phyloP scores from a whole-genome alignment of 2,329 filamentous ascomycete species.

The Coniosporium uncinatum region DNA sequence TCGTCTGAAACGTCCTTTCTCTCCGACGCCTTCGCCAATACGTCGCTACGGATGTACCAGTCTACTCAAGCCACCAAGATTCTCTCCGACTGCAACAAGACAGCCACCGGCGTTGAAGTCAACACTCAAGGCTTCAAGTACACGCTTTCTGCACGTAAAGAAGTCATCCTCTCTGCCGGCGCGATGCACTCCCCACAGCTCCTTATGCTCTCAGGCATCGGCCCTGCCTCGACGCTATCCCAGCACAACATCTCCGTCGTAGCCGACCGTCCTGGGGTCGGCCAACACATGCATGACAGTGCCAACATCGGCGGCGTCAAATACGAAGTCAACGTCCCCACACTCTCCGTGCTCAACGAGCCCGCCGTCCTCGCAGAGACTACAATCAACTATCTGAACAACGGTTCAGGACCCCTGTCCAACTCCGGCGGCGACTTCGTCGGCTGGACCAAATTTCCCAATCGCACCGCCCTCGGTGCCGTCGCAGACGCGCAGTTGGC shows the following conservation, averaged over 20 bases:
- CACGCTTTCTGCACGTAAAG: conserved; percentile 3
- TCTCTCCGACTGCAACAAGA: conserved; percentile 20
- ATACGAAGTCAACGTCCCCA: not conserved
- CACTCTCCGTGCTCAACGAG: conserved; percentile 3
- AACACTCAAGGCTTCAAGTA: conserved; percentile 1
- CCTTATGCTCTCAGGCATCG: conserved; percentile 6
- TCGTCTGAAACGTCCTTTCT: conserved; percentile 15
- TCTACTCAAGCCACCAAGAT: conserved; percentile 24
- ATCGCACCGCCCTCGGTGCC: conserved; percentile 6
- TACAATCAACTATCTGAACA: conserved; percentile 7
- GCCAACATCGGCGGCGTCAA: not conserved
- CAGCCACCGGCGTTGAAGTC: conserved; percentile 4
- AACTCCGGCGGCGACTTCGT: conserved; percentile 10
- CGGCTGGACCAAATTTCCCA: conserved; percentile 19
- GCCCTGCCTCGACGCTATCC: conserved; percentile 1
- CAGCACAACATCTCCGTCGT: conserved; percentile 2
- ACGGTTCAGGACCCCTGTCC: conserved; percentile 13
- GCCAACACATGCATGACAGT: conserved; percentile 6
- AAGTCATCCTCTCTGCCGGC: conserved; percentile 6
- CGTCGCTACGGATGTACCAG: conserved; percentile 19
- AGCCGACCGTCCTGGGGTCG: conserved; percentile 1
- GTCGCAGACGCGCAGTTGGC: conserved; percentile 9
- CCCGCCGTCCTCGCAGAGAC: conserved; percentile 8
- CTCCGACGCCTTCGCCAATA: conserved; percentile 10
- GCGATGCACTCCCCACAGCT: conserved; percentile 5